Base-by-base conservation (phyloP, 2,329 filamentous ascomycete genomes). In the Passalora sequoiae region DNA sequence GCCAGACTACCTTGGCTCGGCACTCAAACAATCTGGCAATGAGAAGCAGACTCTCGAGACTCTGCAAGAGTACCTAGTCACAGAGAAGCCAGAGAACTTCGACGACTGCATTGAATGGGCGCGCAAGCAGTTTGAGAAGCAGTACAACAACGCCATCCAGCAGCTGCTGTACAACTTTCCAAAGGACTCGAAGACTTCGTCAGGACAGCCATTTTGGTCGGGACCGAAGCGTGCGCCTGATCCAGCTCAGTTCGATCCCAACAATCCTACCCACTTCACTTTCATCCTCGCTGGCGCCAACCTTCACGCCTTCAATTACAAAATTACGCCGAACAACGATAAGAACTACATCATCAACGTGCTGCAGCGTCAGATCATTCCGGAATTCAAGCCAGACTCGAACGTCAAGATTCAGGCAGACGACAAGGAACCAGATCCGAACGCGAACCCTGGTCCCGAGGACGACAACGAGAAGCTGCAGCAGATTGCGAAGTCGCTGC, bases 21-120 rank as follows among this genome's bases (percentile, higher is more conserved):
- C 88, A 0, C 68, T 97, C 56, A 94, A 94, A 73, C 88, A 96
- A 66, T 86, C 88, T 36, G 92, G 91, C 8, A 95, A 91, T 61
- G 89, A 97, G 69, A 95, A 94, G 72, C 83, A 89, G 53, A 95
- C 89, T 1, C 66, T 98, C 29, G 89, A 97, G 71, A 91, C 81
- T 41, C 81, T 98, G 44, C 83, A 86, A 9, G 89, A 95, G 60
- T 96, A 84, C 65, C 75, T 98, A 40, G 89, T 94, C 28, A 88
- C 86, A 0, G 88, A 96, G 57, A 92, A 94, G 65, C 91, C 92
- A 3, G 73, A 89, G 46, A 89, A 80, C 19, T 96, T 95, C 60
- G 91, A 97, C 62, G 91, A 98, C 68, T 98, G 92, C 63, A 89
- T 98, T 59, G 82, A 87, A 55, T 98, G 92, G 92, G 92, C 87